Percentiles rank a stretch among this genome's conserved stretches.
Conservation (phyloP, 495 filamentous ascomycete species). For the Cudoniella acicularis region DNA sequence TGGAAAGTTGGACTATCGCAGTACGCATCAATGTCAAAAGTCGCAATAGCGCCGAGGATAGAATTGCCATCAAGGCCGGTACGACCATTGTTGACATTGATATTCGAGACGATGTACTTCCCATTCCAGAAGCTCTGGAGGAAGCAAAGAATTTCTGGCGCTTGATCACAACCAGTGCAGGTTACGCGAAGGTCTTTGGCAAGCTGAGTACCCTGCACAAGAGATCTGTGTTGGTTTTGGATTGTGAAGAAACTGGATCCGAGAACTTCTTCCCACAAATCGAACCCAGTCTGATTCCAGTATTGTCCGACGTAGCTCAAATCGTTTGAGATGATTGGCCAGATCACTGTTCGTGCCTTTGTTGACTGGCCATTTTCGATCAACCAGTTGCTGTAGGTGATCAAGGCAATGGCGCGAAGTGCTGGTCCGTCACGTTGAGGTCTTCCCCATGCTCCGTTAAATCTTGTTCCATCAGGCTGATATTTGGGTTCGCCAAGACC, state of each 20-base stretch:
- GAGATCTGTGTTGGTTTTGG: constrained; percentile 47
- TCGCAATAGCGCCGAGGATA: constrained; percentile 40
- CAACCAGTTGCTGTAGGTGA: constrained; percentile 36
- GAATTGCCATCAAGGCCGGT: constrained; percentile 46
- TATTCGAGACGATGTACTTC: constrained; percentile 38
- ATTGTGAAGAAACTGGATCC: constrained; percentile 61
- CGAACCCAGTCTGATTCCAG: constrained; percentile 46
- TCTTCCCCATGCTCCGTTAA: constrained; percentile 56
- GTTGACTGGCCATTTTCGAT: constrained; percentile 26
- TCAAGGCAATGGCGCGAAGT: constrained; percentile 44
- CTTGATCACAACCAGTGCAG: constrained; percentile 43
- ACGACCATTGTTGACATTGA: constrained; percentile 36
- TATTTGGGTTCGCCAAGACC: constrained; percentile 63
- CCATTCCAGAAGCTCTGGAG: constrained; percentile 48
- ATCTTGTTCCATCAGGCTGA: constrained; percentile 48
- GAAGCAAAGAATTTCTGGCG: constrained; percentile 48
- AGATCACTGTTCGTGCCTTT: constrained; percentile 36
- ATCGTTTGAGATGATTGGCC: constrained; percentile 56
- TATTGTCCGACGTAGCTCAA: constrained; percentile 42
- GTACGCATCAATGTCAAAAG: constrained; percentile 44
- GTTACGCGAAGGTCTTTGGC: constrained; percentile 26
- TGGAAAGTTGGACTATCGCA: constrained; percentile 48
- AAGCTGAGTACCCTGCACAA: constrained; percentile 27
- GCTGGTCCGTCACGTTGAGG: constrained; percentile 62
- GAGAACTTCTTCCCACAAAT: constrained; percentile 50